These are phyloP conservation scores for Kodamaea restingae DNA, from an alignment of 805 yeast genomes.

Conservation along the genomic window DNA sequence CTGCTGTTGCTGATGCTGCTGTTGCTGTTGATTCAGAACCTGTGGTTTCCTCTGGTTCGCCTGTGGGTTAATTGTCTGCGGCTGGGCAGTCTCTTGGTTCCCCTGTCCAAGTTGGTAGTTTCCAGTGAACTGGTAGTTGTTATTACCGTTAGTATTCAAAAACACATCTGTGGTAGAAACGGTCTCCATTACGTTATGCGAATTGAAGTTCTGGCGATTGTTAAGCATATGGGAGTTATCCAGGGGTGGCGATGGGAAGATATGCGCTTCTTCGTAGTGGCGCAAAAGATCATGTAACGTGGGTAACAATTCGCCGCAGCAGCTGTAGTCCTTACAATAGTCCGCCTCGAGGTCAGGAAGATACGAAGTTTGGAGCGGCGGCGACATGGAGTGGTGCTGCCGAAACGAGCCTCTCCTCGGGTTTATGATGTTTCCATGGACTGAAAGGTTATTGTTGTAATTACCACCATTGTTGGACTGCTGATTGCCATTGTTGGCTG, in stretches of 20 bases:
- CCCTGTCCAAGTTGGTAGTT: conserved; percentile 11
- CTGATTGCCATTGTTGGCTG: conserved; percentile 13
- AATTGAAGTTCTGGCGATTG: conserved; percentile 31
- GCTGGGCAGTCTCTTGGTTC: conserved; percentile 12
- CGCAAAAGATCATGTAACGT: conserved; percentile 88
- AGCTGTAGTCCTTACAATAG: conserved; percentile 92
- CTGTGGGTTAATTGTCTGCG: conserved; percentile 9
- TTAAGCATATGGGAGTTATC: conserved; percentile 29
- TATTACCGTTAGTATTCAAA: conserved; percentile 40
- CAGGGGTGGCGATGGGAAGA: conserved; percentile 50
- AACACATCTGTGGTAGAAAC: conserved; percentile 93
- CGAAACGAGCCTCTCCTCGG: conserved; percentile 39
- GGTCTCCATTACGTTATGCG: conserved; percentile 70
- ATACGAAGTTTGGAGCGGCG: conserved; percentile 71
- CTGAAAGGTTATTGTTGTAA: conserved; percentile 11
- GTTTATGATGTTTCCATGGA: conserved; percentile 24
- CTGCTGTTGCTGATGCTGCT: conserved; percentile 12
- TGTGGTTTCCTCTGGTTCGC: conserved; percentile 7
- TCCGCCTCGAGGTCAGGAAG: conserved; percentile 92
- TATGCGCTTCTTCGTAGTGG: conserved; percentile 96
- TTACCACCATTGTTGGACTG: conserved; percentile 13
- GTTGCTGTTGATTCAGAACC: conserved; percentile 11
- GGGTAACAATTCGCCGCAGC: conserved; percentile 91
- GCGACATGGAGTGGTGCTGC: conserved; percentile 44
- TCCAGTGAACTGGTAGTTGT: conserved; percentile 11